Percentiles rank a stretch among this genome's conserved stretches.
Conservation (phyloP, 2,329 filamentous ascomycete genomes). For the Colletotrichum sp. region DNA sequence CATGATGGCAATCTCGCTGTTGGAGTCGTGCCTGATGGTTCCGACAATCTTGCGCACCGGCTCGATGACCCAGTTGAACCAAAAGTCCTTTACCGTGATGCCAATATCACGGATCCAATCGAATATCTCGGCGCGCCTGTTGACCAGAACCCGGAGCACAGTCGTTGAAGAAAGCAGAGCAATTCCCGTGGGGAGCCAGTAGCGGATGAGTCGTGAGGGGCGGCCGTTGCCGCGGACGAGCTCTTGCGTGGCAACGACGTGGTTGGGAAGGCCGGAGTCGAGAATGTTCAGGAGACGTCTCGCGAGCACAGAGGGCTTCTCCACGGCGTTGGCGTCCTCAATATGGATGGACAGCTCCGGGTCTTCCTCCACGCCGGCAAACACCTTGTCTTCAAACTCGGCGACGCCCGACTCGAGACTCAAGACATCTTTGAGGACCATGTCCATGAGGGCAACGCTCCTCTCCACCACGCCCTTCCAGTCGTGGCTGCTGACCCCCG, state of each 20-base stretch:
- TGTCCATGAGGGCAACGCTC: conserved; percentile 86
- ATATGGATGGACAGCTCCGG: conserved; percentile 60
- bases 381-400: conserved; percentile 71
- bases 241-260: conserved; percentile 60
- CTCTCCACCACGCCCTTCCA: conserved; percentile 78
- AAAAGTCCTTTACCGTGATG: conserved; percentile 84
- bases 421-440: conserved; percentile 76
- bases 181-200: conserved; percentile 82
- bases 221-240: conserved; percentile 72
- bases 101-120: conserved; percentile 83
- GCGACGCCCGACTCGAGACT: conserved; percentile 65
- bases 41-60: conserved; percentile 82
- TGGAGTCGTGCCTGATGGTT: conserved; percentile 91
- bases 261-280: conserved; percentile 69
- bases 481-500: conserved; percentile 56
- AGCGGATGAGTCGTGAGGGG: conserved; percentile 77
- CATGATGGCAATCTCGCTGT: conserved; percentile 95
- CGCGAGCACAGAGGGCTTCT: conserved; percentile 66
- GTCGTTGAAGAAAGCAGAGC: conserved; percentile 82
- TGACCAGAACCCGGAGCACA: conserved; percentile 78
- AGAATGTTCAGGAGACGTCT: conserved; percentile 74
- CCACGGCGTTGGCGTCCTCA: conserved; percentile 47
- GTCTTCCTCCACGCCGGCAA: conserved; percentile 66
- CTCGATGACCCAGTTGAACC: conserved; percentile 94
- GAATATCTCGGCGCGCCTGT: conserved; percentile 76